A percentile compares a stretch with the other conserved stretches of the same genome.
These are phyloP conservation scores for Fusarium camptoceras DNA, from an alignment of 2,329 filamentous ascomycete species.

Conservation along the genomic window DNA sequence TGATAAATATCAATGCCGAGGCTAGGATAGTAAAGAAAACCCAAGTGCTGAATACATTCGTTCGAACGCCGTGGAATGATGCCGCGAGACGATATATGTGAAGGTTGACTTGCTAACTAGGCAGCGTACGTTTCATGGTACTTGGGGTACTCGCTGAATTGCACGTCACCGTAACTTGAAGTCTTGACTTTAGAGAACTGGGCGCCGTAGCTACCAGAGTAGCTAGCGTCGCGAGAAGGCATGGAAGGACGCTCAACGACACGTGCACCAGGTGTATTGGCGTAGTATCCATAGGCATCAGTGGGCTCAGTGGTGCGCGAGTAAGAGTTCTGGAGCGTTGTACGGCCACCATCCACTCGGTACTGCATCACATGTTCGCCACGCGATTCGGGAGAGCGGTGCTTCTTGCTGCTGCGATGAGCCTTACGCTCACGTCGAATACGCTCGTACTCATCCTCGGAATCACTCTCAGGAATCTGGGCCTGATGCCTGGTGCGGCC, in stretches of 20 bases:
- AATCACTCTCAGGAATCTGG: conserved; percentile 52
- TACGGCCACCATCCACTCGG: conserved; percentile 46
- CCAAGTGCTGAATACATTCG: conserved; percentile 44
- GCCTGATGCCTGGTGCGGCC: conserved; percentile 53
- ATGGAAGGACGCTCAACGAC: conserved; percentile 49
- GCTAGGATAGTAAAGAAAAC: conserved; percentile 33
- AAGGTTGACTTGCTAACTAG: conserved; percentile 2
- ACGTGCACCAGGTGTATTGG: conserved; percentile 31
- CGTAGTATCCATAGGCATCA: conserved; percentile 42
- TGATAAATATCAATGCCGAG: conserved; percentile 35
- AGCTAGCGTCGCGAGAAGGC: conserved; percentile 49
- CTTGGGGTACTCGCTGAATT: conserved; percentile 48
- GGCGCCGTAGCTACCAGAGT: conserved; percentile 41
- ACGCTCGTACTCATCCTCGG: conserved; percentile 51
- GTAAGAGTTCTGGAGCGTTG: conserved; percentile 47
- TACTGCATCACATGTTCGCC: conserved; percentile 47
- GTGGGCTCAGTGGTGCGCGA: conserved; percentile 43
- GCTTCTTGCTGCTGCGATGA: conserved; percentile 53
- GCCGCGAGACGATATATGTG: conserved; percentile 22
- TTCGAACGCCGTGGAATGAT: conserved; percentile 45
- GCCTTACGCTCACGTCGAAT: conserved; percentile 49
- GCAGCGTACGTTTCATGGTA: conserved; percentile 44
- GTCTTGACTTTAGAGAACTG: conserved; percentile 52
- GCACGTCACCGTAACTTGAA: conserved; percentile 50
- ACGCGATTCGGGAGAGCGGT: conserved; percentile 50